A percentile compares a stretch with the other conserved stretches of the same genome.
These are phyloP conservation scores for Neopestalotiopsis sp. DNA, from an alignment of 2,329 filamentous ascomycete species.

Conservation along the genomic window DNA sequence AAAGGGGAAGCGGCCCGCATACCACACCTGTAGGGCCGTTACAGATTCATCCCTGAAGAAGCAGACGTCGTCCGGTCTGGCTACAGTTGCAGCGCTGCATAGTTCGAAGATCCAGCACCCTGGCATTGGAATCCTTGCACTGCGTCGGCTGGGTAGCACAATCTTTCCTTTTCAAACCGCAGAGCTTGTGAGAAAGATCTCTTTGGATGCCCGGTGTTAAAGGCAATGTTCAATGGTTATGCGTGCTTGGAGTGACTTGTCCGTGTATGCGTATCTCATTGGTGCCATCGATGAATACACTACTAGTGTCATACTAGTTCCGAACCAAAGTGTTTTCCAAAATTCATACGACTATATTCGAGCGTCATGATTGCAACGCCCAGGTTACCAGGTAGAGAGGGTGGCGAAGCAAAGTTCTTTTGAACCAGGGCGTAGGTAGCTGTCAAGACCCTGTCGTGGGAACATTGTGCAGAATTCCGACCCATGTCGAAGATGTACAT, in stretches of 20 bases:
- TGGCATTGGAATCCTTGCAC: constrained; percentile 16
- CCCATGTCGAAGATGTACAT: neutral
- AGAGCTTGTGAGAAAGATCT: neutral
- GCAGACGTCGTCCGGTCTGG: constrained; percentile 4
- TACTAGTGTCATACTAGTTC: neutral
- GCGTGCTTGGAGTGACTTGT: neutral
- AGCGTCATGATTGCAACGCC: neutral
- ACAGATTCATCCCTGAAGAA: constrained; percentile 5
- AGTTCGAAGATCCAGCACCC: constrained; percentile 4
- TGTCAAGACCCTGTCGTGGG: constrained; percentile 1
- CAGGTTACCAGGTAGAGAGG: neutral
- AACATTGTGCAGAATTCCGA: neutral
- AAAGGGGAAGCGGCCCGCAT: constrained; percentile 14
- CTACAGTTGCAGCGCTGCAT: neutral
- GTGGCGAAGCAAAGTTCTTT: neutral
- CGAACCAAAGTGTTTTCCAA: neutral
- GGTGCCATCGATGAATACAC: neutral
- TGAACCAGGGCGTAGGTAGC: neutral
- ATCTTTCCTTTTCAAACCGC: neutral
- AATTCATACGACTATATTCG: neutral
- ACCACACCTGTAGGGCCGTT: constrained; percentile 15
- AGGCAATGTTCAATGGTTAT: neutral
- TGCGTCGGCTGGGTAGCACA: neutral
- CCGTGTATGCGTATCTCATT: neutral
- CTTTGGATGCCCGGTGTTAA: neutral